phyloP scores from a whole-genome alignment of 2,329 filamentous ascomycete species.

The Lachnellula willkommii region DNA sequence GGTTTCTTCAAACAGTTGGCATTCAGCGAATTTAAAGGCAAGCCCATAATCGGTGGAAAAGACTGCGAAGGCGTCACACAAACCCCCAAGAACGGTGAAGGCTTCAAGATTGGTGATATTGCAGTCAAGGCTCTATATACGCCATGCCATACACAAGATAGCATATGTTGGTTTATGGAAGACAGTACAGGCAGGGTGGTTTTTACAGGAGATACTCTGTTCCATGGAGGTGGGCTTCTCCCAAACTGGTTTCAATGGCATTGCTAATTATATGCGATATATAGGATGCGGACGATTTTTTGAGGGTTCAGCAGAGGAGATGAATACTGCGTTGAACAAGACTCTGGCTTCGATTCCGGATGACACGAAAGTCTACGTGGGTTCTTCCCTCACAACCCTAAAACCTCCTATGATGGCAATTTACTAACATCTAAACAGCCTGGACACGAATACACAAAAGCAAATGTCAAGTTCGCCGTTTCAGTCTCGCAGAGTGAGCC shows the following conservation, averaged over 20 bases:
- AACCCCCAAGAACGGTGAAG: slow-evolving; percentile 69
- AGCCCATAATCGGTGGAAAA: slow-evolving; percentile 79
- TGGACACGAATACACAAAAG: slow-evolving; percentile 97
- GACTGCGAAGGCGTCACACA: slow-evolving; percentile 75
- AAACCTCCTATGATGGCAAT: background rate
- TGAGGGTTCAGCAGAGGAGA: slow-evolving; percentile 81
- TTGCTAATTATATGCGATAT: background rate
- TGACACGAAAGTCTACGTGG: slow-evolving; percentile 84
- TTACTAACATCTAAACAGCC: slow-evolving; percentile 48
- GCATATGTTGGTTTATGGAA: slow-evolving; percentile 90
- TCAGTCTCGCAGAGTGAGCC: slow-evolving; percentile 70
- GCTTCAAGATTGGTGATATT: slow-evolving; percentile 79
- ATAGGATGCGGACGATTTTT: slow-evolving; percentile 92
- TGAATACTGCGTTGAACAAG: slow-evolving; percentile 89
- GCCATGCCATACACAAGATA: slow-evolving; percentile 96
- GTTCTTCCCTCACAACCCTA: slow-evolving; percentile 29
- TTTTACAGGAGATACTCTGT: slow-evolving; percentile 94
- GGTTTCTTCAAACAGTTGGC: slow-evolving; percentile 14
- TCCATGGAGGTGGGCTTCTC: slow-evolving; percentile 67
- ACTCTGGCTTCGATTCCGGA: slow-evolving; percentile 75
- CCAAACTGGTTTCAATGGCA: background rate
- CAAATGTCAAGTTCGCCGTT: slow-evolving; percentile 83
- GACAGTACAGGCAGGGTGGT: slow-evolving; percentile 73
- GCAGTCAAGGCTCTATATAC: slow-evolving; percentile 85
- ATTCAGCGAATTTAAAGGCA: slow-evolving; percentile 28